Percentiles rank a stretch among this genome's conserved stretches.
These are phyloP conservation scores for Yamadazyma trypodendri DNA, from an alignment of 1,139 yeast species.

Conservation along the genomic window DNA sequence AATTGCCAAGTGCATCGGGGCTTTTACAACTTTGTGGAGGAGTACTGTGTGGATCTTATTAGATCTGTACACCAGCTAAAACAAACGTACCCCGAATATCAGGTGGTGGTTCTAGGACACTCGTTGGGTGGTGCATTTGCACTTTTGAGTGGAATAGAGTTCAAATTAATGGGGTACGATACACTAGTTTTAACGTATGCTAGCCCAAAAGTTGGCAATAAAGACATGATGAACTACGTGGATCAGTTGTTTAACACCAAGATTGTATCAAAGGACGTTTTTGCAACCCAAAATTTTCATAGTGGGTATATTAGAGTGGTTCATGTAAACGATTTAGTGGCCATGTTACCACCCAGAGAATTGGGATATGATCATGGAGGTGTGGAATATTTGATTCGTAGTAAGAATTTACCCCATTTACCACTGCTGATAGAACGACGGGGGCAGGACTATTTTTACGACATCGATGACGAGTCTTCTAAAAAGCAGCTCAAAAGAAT, in stretches of 20 bases:
- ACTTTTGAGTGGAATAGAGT: constrained; percentile 59
- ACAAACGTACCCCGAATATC: constrained; percentile 42
- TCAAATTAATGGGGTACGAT: constrained; percentile 46
- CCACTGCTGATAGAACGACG: constrained; percentile 29
- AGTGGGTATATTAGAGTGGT: constrained; percentile 49
- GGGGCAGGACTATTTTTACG: constrained; percentile 10
- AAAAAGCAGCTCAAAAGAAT: neutral
- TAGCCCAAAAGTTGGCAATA: constrained; percentile 62
- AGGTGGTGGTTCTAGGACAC: constrained; percentile 60
- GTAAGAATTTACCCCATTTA: constrained; percentile 45
- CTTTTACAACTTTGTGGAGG: constrained; percentile 43
- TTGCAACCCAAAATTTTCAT: constrained; percentile 18
- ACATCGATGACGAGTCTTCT: neutral
- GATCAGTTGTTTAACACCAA: constrained; percentile 48
- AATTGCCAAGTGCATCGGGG: constrained; percentile 65
- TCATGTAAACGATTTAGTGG: constrained; percentile 58
- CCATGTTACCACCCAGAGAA: constrained; percentile 54
- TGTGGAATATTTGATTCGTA: constrained; percentile 44
- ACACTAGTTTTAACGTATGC: constrained; percentile 60
- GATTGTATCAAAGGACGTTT: constrained; percentile 14
- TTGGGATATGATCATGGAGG: constrained; percentile 47
- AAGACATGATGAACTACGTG: constrained; percentile 46
- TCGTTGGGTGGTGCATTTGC: constrained; percentile 76
- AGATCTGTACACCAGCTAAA: constrained; percentile 29
- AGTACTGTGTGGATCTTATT: constrained; percentile 36